Base-by-base conservation (phyloP, 371 early-diverging fungal species). In the Amoeboaphelidium occidentale region DNA sequence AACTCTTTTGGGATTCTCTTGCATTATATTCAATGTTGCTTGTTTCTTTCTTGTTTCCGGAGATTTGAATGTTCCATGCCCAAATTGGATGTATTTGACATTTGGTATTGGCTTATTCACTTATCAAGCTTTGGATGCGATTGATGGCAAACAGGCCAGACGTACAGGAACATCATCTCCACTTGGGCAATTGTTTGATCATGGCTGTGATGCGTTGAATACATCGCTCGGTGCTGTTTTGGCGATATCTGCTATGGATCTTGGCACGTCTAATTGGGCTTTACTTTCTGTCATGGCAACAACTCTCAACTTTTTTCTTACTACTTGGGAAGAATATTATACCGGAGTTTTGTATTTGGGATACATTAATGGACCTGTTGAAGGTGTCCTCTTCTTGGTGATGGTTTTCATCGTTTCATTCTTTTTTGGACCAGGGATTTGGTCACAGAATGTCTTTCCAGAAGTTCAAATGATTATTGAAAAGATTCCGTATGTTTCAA, bases 101-200 rank as follows among this genome's bases (percentile, higher is more conserved):
- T 87, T 77, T 66, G 82, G 80, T 4, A 54, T 80, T 24, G 84
- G 84, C 26, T 60, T 96, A 51, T 94, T 87, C 80, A 58, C 91
- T 27, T 96, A 94, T 62, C 85, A 84, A 46, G 86, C 92, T 1
- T 83, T 92, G 60, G 98, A 98, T 64, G 86, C 84, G 56, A 81
- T 97, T 47, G 98, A 98, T 63, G 98, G 98, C 45, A 88, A 88
- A 64, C 97, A 98, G 63, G 98, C 98, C 10, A 72, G 97, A 48
- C 68, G 84, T 50, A 93, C 93, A 21, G 78, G 80, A n/a, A 67
- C 84, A 2, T 78, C 81, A 1, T 83, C 84, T n/a, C 88, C 96
- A 2, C 69, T 96, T 23, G 98, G 98, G 23, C 92, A 94, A 65
- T 68, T 97, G 25, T 91, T 76, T 64, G 76, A 76, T 50, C 76